Evolutionary conservation across 106 monocot species (phyloP).

Genomic region (Dendrobium nobile): DNA sequence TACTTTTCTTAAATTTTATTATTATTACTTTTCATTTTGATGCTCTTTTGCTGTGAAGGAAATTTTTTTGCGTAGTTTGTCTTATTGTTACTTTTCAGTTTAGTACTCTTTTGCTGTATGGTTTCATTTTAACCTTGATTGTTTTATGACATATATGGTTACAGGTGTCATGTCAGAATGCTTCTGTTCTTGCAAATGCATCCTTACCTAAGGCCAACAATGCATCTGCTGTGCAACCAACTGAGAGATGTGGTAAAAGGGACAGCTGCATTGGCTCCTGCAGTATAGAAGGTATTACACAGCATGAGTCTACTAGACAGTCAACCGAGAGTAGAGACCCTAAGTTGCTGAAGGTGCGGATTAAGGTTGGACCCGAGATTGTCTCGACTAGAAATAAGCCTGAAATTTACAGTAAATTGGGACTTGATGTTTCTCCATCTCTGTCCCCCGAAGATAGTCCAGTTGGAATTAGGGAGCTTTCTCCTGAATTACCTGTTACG

Average conservation of each 20-base stretch:
- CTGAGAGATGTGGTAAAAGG: slow-evolving; percentile 16
- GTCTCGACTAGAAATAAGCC: slow-evolving; percentile 44
- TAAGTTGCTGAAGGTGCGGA: slow-evolving; percentile 74
- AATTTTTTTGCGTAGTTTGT: too few relatives aligned
- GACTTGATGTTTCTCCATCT: slow-evolving; percentile 74
- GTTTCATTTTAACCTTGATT: background rate
- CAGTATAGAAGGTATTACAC: slow-evolving; percentile 8
- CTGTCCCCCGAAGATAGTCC: slow-evolving; percentile 59
- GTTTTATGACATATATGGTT: background rate
- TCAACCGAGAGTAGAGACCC: slow-evolving; percentile 28
- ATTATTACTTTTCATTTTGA: background rate
- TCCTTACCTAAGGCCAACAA: slow-evolving; percentile 26
- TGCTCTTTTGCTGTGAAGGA: background rate
- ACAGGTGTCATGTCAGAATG: slow-evolving; percentile 34
- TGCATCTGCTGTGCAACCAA: slow-evolving; percentile 9
- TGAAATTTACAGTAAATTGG: slow-evolving; percentile 74
- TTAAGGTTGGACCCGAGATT: slow-evolving; percentile 61
- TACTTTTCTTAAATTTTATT: background rate
- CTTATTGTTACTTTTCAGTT: background rate
- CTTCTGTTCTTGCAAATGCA: slow-evolving; percentile 23
- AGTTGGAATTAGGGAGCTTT: slow-evolving; percentile 27
- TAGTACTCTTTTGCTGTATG: background rate
- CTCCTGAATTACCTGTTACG: slow-evolving; percentile 22
- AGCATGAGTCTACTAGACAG: slow-evolving; percentile 16
- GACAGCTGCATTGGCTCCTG: slow-evolving; percentile 9